Evolutionary conservation across 768 basidiomycete genomes (phyloP).

Genomic region (Suillus alpinus): DNA sequence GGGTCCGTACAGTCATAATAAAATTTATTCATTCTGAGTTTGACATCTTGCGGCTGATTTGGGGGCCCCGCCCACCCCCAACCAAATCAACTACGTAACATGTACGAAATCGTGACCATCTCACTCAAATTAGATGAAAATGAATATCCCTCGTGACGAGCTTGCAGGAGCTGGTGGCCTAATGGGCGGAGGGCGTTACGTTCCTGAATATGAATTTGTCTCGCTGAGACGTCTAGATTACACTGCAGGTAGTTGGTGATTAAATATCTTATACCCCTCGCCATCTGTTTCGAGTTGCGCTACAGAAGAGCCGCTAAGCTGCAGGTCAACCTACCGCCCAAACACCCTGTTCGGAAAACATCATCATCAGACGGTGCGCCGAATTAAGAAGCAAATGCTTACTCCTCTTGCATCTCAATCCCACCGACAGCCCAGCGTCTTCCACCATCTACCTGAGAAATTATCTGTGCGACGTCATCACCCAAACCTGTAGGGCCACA

Average conservation of each 20-base stretch:
- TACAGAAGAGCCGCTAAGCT: not conserved
- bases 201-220: not conserved
- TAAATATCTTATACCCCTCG: not conserved
- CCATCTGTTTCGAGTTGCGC: not conserved
- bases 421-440: conserved; percentile 57
- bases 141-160: not conserved
- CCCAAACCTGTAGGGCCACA: conserved; percentile 59
- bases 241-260: not conserved
- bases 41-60: not conserved
- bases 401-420: conserved; percentile 50
- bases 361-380: not conserved
- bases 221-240: not conserved
- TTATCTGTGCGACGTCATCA: conserved; percentile 48
- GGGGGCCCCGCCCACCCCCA: not conserved
- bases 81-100: not conserved
- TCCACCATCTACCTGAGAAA: conserved; percentile 42
- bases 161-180: not conserved
- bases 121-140: not conserved
- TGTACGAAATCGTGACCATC: not conserved
- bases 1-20: not conserved
- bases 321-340: conserved; percentile 4
- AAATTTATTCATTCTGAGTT: not conserved
- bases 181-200: not conserved
- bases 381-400: conserved; percentile 9
- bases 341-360: not conserved